phyloP scores from a whole-genome alignment of 2,329 filamentous ascomycete species.

The Mycosphaerelloides madeirae region DNA sequence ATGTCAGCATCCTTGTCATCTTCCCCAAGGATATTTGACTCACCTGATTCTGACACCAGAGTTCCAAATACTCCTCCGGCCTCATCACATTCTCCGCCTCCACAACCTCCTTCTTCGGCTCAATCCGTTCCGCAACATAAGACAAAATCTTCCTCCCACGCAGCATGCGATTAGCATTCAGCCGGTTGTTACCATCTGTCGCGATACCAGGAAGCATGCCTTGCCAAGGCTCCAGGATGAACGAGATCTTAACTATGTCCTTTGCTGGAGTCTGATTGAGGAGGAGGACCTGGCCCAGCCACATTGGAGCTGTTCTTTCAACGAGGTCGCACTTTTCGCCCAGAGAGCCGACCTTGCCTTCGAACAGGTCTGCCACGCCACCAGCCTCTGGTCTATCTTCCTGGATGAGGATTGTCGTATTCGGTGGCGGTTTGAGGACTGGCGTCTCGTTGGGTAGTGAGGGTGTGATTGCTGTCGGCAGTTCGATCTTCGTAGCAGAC shows the following conservation, averaged over 20 bases:
- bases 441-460: constrained; percentile 70
- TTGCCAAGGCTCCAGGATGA: constrained; percentile 77
- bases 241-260: constrained; percentile 95
- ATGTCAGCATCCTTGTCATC: background rate
- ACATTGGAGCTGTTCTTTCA: constrained; percentile 81
- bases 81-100: constrained; percentile 54
- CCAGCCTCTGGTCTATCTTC: constrained; percentile 60
- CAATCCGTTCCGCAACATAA: constrained; percentile 89
- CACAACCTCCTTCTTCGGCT: constrained; percentile 48
- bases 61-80: constrained; percentile 88
- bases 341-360: constrained; percentile 76
- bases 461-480: constrained; percentile 63
- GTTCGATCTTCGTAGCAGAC: constrained; percentile 30
- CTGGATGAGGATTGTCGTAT: constrained; percentile 60
- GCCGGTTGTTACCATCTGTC: constrained; percentile 74
- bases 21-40: constrained; percentile 31
- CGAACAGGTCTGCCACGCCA: constrained; percentile 76
- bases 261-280: constrained; percentile 76
- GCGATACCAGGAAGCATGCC: constrained; percentile 68
- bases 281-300: constrained; percentile 84
- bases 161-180: constrained; percentile 96
- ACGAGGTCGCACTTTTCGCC: constrained; percentile 75
- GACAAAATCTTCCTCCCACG: constrained; percentile 89
- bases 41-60: constrained; percentile 92
- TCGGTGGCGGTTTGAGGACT: constrained; percentile 65